Conservation (phyloP, 306 rosid species). For the Sicyos edulis region DNA sequence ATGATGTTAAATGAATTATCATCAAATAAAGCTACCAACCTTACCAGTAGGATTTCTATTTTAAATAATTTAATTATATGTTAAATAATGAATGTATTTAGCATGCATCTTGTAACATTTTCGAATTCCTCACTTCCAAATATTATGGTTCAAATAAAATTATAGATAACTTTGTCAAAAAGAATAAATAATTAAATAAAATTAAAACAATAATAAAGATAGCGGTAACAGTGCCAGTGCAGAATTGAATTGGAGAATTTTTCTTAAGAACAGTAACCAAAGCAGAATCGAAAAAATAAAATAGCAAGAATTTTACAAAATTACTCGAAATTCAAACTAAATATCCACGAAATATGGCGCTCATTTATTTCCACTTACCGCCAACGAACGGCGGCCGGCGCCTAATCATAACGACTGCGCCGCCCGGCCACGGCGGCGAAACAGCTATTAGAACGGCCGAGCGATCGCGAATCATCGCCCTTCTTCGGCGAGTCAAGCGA, state of each 20-base stretch:
- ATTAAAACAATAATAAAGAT: no score
- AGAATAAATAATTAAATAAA: no score
- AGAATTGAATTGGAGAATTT: no score
- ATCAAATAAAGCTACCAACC: no score
- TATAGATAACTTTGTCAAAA: no score
- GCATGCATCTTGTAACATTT: no score
- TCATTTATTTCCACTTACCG: neutral
- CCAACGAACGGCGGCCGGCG: neutral
- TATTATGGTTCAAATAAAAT: no score
- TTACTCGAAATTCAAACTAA: neutral
- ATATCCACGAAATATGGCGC: neutral
- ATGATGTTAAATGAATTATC: no score
- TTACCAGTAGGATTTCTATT: no score
- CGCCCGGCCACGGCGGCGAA: slow-evolving; percentile 29
- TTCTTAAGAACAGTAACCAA: neutral
- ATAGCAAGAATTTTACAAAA: neutral
- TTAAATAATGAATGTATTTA: no score
- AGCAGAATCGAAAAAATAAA: neutral
- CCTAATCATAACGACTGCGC: neutral
- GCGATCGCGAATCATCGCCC: slow-evolving; percentile 24
- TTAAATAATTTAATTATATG: no score
- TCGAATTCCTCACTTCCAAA: no score
- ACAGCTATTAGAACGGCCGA: slow-evolving; percentile 44
- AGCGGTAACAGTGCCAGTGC: neutral
- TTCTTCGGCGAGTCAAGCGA: slow-evolving; percentile 43